Evolutionary conservation across 2,329 filamentous ascomycete species (phyloP).

Genomic region (Pyricularia sp.): DNA sequence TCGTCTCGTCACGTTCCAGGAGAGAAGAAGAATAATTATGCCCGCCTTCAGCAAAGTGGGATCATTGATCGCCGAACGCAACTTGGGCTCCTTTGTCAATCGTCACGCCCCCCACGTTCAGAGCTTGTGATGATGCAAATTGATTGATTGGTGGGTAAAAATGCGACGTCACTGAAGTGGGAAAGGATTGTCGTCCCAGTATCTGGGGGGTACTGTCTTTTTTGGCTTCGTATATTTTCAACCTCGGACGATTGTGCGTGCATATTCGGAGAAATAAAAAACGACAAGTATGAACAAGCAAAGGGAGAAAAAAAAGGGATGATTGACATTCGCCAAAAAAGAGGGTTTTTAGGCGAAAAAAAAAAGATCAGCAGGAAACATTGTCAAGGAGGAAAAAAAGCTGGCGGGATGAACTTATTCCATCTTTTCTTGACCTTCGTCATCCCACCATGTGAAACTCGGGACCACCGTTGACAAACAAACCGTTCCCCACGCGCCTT

Average conservation of each 20-base stretch:
- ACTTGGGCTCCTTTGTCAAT: not conserved
- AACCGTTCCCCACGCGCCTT: not conserved
- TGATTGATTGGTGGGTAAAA: not conserved
- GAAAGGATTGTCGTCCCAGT: not conserved
- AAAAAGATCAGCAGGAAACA: not conserved
- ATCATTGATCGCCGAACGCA: too few relatives aligned
- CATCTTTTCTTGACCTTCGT: not conserved
- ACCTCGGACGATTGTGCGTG: not conserved
- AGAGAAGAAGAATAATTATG: too few relatives aligned
- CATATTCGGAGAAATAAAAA: not conserved
- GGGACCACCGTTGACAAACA: not conserved
- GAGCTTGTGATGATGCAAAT: not conserved
- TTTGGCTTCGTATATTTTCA: not conserved
- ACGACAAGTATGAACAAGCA: too few relatives aligned
- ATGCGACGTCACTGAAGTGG: not conserved
- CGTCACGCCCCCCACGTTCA: not conserved
- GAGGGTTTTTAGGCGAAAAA: not conserved
- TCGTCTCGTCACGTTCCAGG: too few relatives aligned
- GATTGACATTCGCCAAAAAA: not conserved
- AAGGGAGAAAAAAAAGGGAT: not conserved
- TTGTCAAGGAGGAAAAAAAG: not conserved
- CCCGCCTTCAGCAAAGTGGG: too few relatives aligned
- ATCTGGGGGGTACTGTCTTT: not conserved
- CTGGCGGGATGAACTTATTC: not conserved
- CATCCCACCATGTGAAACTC: not conserved